Percentiles rank a stretch among this genome's conserved stretches.
These are phyloP conservation scores for Aureobasidium mangrovei DNA, from an alignment of 2,329 filamentous ascomycete species.

Conservation along the genomic window DNA sequence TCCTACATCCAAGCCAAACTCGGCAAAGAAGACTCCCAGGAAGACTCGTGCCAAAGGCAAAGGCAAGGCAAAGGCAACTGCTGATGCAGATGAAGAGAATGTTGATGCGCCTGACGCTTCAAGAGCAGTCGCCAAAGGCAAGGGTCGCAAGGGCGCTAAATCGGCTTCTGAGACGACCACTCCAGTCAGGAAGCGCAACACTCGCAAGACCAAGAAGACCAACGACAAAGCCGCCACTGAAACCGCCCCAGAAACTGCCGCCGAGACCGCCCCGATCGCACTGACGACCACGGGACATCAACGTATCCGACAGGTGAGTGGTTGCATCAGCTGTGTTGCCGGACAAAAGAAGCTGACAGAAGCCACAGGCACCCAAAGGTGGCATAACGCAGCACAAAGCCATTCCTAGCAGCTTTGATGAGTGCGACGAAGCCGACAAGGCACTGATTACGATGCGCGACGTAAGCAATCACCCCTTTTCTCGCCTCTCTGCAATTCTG, in stretches of 20 bases:
- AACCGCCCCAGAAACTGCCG: not conserved
- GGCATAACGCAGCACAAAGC: constrained; percentile 18
- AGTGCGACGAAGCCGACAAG: constrained; percentile 24
- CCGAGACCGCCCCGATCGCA: not conserved
- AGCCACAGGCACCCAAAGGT: not conserved
- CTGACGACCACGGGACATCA: not conserved
- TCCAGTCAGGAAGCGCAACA: not conserved
- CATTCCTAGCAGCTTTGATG: constrained; percentile 21
- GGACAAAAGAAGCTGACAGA: not conserved
- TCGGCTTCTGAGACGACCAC: not conserved
- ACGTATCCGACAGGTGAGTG: not conserved
- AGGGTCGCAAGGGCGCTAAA: not conserved
- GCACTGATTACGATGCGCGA: constrained; percentile 24
- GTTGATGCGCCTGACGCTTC: not conserved
- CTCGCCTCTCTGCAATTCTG: not conserved
- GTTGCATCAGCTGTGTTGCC: not conserved
- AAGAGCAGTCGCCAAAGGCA: not conserved
- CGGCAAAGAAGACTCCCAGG: not conserved
- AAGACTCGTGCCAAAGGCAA: not conserved
- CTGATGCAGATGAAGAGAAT: not conserved
- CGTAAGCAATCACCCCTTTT: constrained; percentile 8
- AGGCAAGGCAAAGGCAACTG: not conserved
- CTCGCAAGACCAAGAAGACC: not conserved
- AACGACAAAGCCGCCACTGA: not conserved
- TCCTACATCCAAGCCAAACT: not conserved